Percentiles rank a stretch among this genome's conserved stretches.
Evolutionary conservation across 768 basidiomycete species (phyloP).

Genomic region (Leccinum pellstonianum): DNA sequence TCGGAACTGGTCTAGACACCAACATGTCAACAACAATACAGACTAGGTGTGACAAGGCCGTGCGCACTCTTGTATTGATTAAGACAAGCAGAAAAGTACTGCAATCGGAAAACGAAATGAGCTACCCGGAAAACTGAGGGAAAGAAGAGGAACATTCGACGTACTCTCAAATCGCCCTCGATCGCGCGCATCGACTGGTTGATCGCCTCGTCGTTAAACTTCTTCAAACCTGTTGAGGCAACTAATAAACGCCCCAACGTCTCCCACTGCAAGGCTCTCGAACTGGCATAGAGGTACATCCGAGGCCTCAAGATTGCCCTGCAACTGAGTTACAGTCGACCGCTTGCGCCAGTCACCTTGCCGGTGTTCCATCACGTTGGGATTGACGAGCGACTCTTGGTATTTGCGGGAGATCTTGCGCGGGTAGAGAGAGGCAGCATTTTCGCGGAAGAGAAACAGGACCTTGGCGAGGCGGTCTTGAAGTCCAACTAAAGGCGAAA

Average conservation of each 20-base stretch:
- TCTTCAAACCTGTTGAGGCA: slow-evolving; percentile 52
- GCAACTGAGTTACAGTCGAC: slow-evolving; percentile 35
- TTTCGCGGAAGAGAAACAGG: slow-evolving; percentile 50
- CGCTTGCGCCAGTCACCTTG: slow-evolving; percentile 32
- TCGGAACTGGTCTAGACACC: slow-evolving; percentile 44
- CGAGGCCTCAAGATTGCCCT: slow-evolving; percentile 39
- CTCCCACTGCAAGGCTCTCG: slow-evolving; percentile 43
- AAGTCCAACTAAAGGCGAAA: slow-evolving; percentile 37
- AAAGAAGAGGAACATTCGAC: slow-evolving; percentile 1
- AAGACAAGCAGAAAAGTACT: slow-evolving; percentile 53
- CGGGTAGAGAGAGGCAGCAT: slow-evolving; percentile 52
- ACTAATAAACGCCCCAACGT: slow-evolving; percentile 46
- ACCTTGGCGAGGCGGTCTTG: slow-evolving; percentile 50
- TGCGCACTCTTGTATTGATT: slow-evolving; percentile 43
- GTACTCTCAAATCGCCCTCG: slow-evolving; percentile 47
- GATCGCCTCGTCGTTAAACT: slow-evolving; percentile 51
- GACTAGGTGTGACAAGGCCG: neutral
- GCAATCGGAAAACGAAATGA: neutral
- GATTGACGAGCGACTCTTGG: slow-evolving; percentile 35
- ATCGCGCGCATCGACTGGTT: slow-evolving; percentile 46
- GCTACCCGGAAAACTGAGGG: no score
- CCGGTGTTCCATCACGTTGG: slow-evolving; percentile 30
- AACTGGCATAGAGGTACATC: slow-evolving; percentile 47
- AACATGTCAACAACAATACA: neutral
- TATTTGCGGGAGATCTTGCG: slow-evolving; percentile 40